Conservation (phyloP, 2,329 filamentous ascomycete species). For the Septoria petroselini region DNA sequence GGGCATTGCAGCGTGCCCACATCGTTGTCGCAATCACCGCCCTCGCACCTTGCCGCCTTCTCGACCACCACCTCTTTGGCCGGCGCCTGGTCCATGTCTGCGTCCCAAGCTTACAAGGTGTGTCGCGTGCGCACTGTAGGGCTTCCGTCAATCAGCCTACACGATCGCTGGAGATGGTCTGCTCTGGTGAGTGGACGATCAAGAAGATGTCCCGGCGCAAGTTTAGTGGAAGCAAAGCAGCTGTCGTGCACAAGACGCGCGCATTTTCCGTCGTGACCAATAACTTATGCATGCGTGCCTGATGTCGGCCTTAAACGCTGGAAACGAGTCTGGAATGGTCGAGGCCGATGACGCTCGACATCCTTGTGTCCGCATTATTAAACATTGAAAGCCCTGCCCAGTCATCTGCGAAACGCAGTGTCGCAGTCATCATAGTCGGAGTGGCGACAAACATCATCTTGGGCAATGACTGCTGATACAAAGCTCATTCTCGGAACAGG, state of each 20-base stretch:
- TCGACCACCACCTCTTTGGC: conserved; percentile 38
- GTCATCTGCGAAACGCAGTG: conserved; percentile 9
- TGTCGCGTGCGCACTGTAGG: neutral
- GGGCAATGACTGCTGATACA: conserved; percentile 18
- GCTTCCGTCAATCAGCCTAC: neutral
- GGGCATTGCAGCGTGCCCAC: conserved; percentile 87
- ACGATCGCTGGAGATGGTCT: neutral
- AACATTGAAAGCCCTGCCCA: conserved; percentile 1
- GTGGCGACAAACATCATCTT: neutral
- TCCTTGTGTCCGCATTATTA: conserved; percentile 10
- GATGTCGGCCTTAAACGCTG: neutral
- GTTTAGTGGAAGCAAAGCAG: neutral
- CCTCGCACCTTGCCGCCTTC: conserved; percentile 68
- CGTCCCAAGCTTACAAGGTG: neutral
- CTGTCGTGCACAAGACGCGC: conserved; percentile 3
- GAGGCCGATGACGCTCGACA: conserved; percentile 9
- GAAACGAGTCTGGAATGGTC: neutral
- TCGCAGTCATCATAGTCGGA: conserved; percentile 15
- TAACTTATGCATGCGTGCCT: neutral
- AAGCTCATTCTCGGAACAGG: conserved; percentile 18
- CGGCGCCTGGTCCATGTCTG: conserved; percentile 35
- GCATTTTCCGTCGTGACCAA: neutral
- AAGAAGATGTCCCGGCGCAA: neutral
- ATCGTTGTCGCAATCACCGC: conserved; percentile 80
- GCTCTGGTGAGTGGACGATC: neutral